Evolutionary conservation across 1,284 basidiomycete species (phyloP).

Genomic region (Pseudozyma sp.): DNA sequence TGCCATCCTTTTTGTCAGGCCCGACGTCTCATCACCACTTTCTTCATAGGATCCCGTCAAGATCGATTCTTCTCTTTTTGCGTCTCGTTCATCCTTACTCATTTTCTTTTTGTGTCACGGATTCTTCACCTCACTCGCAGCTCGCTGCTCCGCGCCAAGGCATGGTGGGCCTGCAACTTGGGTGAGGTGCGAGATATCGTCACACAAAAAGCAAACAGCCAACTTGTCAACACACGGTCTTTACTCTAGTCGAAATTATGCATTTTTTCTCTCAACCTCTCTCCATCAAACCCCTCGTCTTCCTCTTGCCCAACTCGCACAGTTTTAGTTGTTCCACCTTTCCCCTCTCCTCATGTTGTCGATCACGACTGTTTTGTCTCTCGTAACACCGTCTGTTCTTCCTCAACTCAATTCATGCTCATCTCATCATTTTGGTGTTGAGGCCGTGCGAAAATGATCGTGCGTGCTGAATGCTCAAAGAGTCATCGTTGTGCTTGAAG

Average conservation of each 20-base stretch:
- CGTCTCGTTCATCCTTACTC: neutral
- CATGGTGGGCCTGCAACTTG: too few species aligned
- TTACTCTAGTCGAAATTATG: too few species aligned
- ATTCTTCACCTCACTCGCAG: too few species aligned
- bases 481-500: too few species aligned
- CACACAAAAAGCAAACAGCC: too few species aligned
- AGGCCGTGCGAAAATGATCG: neutral
- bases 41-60: slow-evolving; percentile 22
- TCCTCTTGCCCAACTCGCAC: neutral
- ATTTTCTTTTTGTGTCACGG: neutral
- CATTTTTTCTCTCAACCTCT: neutral
- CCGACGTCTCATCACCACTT: slow-evolving; percentile 30
- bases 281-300: too few species aligned
- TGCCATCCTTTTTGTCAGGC: slow-evolving; percentile 30
- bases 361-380: neutral
- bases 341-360: neutral
- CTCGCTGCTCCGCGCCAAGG: too few species aligned
- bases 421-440: neutral
- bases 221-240: too few species aligned
- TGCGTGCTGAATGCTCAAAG: neutral
- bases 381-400: neutral
- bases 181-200: too few species aligned
- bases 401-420: slow-evolving; percentile 1
- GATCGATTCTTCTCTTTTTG: slow-evolving; percentile 9
- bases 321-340: neutral